Conservation (phyloP, 2,329 filamentous ascomycete species). For the Monilinia fructicola region DNA sequence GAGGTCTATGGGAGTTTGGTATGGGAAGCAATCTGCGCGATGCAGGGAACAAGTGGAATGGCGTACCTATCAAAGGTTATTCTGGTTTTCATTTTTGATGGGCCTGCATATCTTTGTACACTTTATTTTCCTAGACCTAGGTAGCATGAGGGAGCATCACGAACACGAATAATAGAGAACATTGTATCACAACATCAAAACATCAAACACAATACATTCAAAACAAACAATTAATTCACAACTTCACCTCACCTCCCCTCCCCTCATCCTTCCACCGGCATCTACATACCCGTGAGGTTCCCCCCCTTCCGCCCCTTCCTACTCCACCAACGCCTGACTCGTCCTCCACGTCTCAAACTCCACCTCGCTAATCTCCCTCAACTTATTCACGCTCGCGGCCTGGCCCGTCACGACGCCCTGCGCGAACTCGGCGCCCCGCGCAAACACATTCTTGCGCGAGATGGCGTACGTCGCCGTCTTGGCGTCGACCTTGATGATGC, state of each 20-base stretch:
- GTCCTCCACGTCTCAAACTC: conserved; percentile 50
- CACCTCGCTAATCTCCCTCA: conserved; percentile 68
- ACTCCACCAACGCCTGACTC: conserved; percentile 20
- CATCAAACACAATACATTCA: not conserved
- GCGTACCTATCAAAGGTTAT: not conserved
- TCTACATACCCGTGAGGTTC: not conserved
- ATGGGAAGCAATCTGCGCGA: not conserved
- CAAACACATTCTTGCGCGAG: conserved; percentile 60
- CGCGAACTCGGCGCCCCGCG: conserved; percentile 67
- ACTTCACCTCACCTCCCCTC: not conserved
- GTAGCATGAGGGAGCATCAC: not conserved
- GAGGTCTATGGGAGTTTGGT: not conserved
- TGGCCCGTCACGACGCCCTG: conserved; percentile 74
- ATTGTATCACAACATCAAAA: not conserved
- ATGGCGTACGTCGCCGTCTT: conserved; percentile 72
- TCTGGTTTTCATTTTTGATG: not conserved
- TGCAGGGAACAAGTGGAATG: not conserved
- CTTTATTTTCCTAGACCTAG: not conserved
- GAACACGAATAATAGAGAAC: not conserved
- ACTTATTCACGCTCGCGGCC: conserved; percentile 68
- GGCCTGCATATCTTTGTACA: not conserved
- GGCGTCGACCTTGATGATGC: conserved; percentile 73
- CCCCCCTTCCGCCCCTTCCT: not conserved
- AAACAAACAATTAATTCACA: not conserved
- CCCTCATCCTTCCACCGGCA: not conserved